phyloP scores from a whole-genome alignment of 176 grass and related monocot genomes.

The Bromus sterilis region DNA sequence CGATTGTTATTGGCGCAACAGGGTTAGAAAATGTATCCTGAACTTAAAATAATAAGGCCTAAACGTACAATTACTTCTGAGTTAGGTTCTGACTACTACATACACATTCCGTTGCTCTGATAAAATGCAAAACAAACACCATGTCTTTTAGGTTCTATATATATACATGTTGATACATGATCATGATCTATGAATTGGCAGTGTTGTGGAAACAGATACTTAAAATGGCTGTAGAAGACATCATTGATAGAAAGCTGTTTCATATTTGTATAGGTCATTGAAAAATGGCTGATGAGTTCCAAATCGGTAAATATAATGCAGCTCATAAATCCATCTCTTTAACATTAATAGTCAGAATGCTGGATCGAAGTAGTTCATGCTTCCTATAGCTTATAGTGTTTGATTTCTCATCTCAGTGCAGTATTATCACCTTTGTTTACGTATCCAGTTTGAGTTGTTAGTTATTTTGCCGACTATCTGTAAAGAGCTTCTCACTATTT shows the following conservation, averaged over 20 bases:
- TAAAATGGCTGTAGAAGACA: neutral
- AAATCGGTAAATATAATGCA: too few species aligned
- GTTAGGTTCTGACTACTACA: neutral
- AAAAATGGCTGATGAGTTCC: neutral
- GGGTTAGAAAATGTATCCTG: neutral
- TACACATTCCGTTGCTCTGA: neutral
- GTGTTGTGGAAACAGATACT: neutral
- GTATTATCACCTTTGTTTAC: neutral
- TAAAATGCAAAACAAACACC: neutral
- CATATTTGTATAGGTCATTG: neutral
- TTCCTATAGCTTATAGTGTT: slow-evolving; percentile 2
- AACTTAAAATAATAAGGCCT: neutral
- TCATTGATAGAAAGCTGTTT: neutral
- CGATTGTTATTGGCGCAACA: neutral
- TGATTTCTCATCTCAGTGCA: neutral
- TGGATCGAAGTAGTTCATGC: neutral
- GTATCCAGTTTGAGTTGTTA: neutral
- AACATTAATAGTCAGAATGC: neutral
- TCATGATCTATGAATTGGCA: neutral
- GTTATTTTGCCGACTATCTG: neutral
- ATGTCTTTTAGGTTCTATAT: neutral
- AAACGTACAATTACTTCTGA: neutral
- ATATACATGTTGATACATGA: neutral
- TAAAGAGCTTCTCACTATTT: neutral
- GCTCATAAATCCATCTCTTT: neutral